Percentiles rank a stretch among this genome's conserved stretches.
Evolutionary conservation across 352 stramenopile genomes (phyloP).

Genomic region (Pythium biforme): DNA sequence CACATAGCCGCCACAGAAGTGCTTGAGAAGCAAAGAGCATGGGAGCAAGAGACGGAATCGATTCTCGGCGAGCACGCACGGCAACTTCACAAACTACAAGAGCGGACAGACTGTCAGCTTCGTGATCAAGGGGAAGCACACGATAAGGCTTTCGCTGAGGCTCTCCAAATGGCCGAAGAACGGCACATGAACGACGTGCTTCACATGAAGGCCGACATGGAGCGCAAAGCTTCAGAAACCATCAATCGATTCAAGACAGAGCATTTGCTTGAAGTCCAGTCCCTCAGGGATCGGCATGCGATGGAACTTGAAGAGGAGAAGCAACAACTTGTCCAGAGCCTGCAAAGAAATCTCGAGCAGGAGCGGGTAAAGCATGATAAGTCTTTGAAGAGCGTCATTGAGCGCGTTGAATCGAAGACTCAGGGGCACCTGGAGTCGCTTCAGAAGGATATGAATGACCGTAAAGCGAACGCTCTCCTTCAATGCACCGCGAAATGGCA

Average conservation of each 20-base stretch:
- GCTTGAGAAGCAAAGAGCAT: conserved; percentile 4
- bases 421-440: conserved; percentile 36
- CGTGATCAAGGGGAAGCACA: conserved; percentile 1
- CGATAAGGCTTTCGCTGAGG: neutral
- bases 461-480: conserved; percentile 55
- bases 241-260: neutral
- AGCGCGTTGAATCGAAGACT: conserved; percentile 34
- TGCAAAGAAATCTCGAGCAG: conserved; percentile 36
- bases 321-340: conserved; percentile 26
- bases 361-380: conserved; percentile 32
- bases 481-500: conserved; percentile 75
- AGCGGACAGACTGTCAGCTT: neutral
- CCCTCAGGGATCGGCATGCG: conserved; percentile 18
- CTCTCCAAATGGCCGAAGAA: neutral
- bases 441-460: conserved; percentile 66
- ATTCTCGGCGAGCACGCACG: conserved; percentile 3
- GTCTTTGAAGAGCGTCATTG: conserved; percentile 34
- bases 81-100: neutral
- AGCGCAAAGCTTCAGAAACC: neutral
- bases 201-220: neutral
- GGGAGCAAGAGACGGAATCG: conserved; percentile 10
- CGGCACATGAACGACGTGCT: neutral
- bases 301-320: conserved; percentile 34
- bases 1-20: neutral
- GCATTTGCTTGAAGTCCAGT: conserved; percentile 9